phyloP scores from a whole-genome alignment of 352 stramenopile species.

The Phytopythium helicoides region DNA sequence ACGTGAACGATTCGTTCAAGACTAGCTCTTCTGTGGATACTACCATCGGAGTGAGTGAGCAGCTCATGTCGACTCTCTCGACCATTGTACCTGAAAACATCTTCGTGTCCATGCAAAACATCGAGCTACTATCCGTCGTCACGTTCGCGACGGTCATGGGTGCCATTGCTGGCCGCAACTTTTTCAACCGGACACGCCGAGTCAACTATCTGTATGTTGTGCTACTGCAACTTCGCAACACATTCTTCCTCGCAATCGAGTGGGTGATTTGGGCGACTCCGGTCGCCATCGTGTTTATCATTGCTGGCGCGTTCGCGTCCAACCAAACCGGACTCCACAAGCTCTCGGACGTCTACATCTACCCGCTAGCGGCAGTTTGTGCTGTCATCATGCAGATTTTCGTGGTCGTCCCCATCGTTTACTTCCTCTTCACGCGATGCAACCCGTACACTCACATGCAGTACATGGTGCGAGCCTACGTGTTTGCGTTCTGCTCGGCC shows the following conservation, averaged over 20 bases:
- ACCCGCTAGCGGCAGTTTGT: conserved; percentile 35
- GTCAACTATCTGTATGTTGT: conserved; percentile 72
- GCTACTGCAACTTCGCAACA: too few species aligned
- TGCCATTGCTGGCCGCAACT: conserved; percentile 48
- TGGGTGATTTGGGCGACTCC: conserved; percentile 68
- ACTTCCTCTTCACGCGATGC: too few species aligned
- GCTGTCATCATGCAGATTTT: too few species aligned
- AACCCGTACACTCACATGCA: conserved; percentile 62
- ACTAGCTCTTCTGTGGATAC: conserved; percentile 40
- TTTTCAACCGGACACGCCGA: conserved; percentile 51
- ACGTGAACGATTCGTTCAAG: conserved; percentile 50
- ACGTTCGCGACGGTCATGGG: conserved; percentile 70
- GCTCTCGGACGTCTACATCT: conserved; percentile 51
- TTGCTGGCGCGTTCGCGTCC: conserved; percentile 52
- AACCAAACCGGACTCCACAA: conserved; percentile 40
- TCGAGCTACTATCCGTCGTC: conserved; percentile 62
- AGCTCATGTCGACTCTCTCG: conserved; percentile 56
- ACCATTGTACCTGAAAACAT: conserved; percentile 70
- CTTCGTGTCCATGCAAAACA: conserved; percentile 43
- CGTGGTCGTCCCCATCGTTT: too few species aligned
- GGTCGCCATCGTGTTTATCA: too few species aligned
- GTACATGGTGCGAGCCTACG: conserved; percentile 58
- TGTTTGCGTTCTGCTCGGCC: conserved; percentile 61
- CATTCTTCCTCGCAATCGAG: conserved; percentile 67
- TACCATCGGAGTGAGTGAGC: conserved; percentile 43